Conservation (phyloP, 2,329 filamentous ascomycete genomes). For the Pezicula neosporulosa region DNA sequence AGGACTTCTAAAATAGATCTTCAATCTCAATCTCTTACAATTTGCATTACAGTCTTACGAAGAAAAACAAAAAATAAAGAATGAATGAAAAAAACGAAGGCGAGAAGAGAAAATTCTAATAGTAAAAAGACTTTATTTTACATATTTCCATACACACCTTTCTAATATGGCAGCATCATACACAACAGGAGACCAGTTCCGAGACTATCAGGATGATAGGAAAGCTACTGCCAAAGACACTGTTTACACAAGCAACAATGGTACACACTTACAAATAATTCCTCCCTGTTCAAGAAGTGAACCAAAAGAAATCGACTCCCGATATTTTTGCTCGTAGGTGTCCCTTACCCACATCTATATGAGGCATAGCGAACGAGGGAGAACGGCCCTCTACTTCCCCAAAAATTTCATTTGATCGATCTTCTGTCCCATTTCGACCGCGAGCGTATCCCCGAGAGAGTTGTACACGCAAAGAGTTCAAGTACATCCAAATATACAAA, state of each 20-base stretch:
- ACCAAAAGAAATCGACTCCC: background rate
- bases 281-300: too few species aligned
- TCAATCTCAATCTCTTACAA: too few species aligned
- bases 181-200: conserved; percentile 34
- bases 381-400: conserved; percentile 53
- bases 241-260: conserved; percentile 54
- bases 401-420: conserved; percentile 60
- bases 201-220: conserved; percentile 38
- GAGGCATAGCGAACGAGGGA: conserved; percentile 39
- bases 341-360: conserved; percentile 53
- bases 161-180: conserved; percentile 24
- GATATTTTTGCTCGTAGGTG: conserved; percentile 8
- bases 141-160: too few species aligned
- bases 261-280: conserved; percentile 24
- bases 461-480: conserved; percentile 57
- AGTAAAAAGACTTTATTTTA: too few species aligned
- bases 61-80: too few species aligned
- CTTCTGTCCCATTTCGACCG: conserved; percentile 58
- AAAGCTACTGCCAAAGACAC: conserved; percentile 34
- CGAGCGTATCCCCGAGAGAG: conserved; percentile 58
- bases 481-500: conserved; percentile 25
- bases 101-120: too few species aligned
- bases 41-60: too few species aligned
- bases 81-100: too few species aligned
- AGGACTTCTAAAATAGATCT: too few species aligned